phyloP scores from a whole-genome alignment of 805 yeast genomes.

The Cyberlindnera mycetangii region DNA sequence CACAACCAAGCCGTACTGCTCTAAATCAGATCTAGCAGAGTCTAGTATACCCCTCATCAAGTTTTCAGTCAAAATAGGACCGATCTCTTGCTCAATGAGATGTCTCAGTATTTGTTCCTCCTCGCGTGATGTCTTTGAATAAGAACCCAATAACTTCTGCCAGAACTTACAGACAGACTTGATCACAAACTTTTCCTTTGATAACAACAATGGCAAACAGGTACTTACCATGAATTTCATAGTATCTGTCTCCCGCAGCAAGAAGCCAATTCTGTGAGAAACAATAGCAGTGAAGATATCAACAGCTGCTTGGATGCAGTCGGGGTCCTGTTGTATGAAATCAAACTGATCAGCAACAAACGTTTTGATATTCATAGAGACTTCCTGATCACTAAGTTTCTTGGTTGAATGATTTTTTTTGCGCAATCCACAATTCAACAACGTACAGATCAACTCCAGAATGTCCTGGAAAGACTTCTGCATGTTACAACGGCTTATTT shows the following conservation, averaged over 20 bases:
- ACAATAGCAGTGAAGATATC: slow-evolving; percentile 49
- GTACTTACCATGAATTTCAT: slow-evolving; percentile 27
- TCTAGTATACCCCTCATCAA: slow-evolving; percentile 45
- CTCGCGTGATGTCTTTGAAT: slow-evolving; percentile 43
- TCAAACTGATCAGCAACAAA: slow-evolving; percentile 18
- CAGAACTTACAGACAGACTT: slow-evolving; percentile 52
- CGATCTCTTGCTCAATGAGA: slow-evolving; percentile 31
- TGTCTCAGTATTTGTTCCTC: slow-evolving; percentile 31
- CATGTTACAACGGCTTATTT: slow-evolving; percentile 7
- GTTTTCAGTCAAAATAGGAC: slow-evolving; percentile 31
- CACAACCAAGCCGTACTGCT: slow-evolving; percentile 51
- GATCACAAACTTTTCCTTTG: slow-evolving; percentile 50
- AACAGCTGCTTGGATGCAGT: slow-evolving; percentile 49
- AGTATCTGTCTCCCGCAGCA: slow-evolving; percentile 35
- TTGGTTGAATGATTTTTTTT: slow-evolving; percentile 1
- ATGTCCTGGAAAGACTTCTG: slow-evolving; percentile 26
- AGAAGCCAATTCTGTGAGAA: slow-evolving; percentile 46
- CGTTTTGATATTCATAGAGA: slow-evolving; percentile 16
- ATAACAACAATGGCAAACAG: slow-evolving; percentile 30
- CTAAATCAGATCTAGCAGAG: slow-evolving; percentile 57
- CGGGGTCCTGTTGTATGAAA: slow-evolving; percentile 52
- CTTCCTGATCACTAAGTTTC: slow-evolving; percentile 12
- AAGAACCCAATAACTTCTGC: slow-evolving; percentile 44
- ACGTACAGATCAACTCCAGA: slow-evolving; percentile 20
- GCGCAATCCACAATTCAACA: slow-evolving; percentile 21